These are phyloP conservation scores for Cyberlindnera galapagoensis DNA, from an alignment of 805 yeast species.

Conservation along the genomic window DNA sequence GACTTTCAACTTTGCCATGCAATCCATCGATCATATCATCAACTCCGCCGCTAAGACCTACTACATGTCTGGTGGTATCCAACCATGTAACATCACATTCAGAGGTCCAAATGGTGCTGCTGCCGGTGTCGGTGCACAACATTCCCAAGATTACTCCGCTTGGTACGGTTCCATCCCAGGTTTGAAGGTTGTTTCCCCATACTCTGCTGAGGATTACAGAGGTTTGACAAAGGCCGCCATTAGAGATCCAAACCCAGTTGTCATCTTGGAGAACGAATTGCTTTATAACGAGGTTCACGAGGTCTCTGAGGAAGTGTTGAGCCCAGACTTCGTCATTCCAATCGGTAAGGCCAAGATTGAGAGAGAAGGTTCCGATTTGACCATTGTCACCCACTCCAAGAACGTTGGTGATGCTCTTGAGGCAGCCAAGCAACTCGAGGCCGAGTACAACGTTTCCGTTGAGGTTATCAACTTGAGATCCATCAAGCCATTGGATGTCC, in stretches of 20 bases:
- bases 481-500: constrained; percentile 92
- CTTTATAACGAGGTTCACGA: constrained; percentile 89
- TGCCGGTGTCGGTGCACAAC: constrained; percentile 99
- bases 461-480: constrained; percentile 96
- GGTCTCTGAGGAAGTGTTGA: constrained; percentile 80
- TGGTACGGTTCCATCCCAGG: constrained; percentile 99
- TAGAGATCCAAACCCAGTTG: constrained; percentile 98
- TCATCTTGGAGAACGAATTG: constrained; percentile 93
- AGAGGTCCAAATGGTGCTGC: constrained; percentile 99
- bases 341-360: constrained; percentile 95
- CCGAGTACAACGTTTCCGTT: constrained; percentile 80
- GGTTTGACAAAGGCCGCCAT: constrained; percentile 95
- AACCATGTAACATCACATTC: constrained; percentile 94
- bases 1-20: constrained; percentile 99
- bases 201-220: constrained; percentile 90
- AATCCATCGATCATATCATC: constrained; percentile 96
- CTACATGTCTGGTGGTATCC: constrained; percentile 99
- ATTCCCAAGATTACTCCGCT: constrained; percentile 94
- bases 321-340: constrained; percentile 87
- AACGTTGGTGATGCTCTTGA: constrained; percentile 78
- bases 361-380: constrained; percentile 84
- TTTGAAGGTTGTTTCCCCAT: constrained; percentile 92
- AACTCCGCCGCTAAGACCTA: constrained; percentile 98
- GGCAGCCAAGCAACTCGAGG: constrained; percentile 83
- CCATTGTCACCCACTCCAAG: constrained; percentile 89